Evolutionary conservation across 2,329 filamentous ascomycete genomes (phyloP).

Genomic region (Botryotinia calthae): DNA sequence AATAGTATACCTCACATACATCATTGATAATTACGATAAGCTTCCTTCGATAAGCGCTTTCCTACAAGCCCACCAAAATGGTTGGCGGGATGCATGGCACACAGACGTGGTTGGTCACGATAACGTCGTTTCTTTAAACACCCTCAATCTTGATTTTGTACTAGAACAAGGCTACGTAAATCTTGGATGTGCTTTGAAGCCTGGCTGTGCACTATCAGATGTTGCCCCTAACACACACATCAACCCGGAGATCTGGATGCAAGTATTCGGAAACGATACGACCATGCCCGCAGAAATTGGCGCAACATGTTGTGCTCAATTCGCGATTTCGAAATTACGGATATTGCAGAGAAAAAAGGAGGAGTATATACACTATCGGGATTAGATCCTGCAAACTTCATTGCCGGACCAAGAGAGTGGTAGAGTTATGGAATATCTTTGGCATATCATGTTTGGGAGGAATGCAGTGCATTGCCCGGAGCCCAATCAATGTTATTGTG

Average conservation of each 20-base stretch:
- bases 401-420: slow-evolving; percentile 56
- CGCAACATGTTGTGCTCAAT: slow-evolving; percentile 61
- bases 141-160: slow-evolving; percentile 39
- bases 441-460: slow-evolving; percentile 63
- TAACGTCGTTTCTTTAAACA: slow-evolving; percentile 37
- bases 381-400: slow-evolving; percentile 57
- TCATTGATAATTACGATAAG: slow-evolving; percentile 59
- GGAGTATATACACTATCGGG: slow-evolving; percentile 55
- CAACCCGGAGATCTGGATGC: slow-evolving; percentile 40
- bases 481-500: slow-evolving; percentile 36
- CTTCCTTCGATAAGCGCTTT: slow-evolving; percentile 41
- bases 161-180: slow-evolving; percentile 56
- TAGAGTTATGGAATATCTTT: slow-evolving; percentile 61
- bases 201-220: slow-evolving; percentile 47
- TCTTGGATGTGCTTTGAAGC: slow-evolving; percentile 56
- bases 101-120: slow-evolving; percentile 23
- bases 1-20: slow-evolving; percentile 48
- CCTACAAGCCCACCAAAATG: slow-evolving; percentile 48
- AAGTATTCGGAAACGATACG: slow-evolving; percentile 28
- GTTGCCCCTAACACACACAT: slow-evolving; percentile 45
- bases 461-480: slow-evolving; percentile 36
- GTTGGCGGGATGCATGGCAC: slow-evolving; percentile 34
- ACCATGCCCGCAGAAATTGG: slow-evolving; percentile 49
- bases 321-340: slow-evolving; percentile 55
- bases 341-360: slow-evolving; percentile 48